Conservation (phyloP, 345 rosid genomes). For the Brassica rapa region DNA sequence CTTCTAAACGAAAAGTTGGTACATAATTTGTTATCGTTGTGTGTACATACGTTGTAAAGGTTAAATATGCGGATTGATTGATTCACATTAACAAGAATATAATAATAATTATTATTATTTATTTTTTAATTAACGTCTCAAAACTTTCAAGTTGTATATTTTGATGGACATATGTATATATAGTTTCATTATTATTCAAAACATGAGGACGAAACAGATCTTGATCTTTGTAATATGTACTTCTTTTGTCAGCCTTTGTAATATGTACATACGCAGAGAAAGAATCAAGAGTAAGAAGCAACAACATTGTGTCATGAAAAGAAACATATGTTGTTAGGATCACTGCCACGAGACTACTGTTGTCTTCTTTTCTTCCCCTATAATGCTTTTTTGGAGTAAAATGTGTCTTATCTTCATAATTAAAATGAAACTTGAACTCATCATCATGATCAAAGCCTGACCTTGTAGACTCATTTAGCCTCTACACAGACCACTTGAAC, state of each 20-base stretch:
- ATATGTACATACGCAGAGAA: background rate
- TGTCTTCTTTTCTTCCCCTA: background rate
- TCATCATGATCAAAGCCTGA: background rate
- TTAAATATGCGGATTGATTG: background rate
- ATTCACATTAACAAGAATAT: constrained; percentile 6
- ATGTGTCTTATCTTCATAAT: background rate
- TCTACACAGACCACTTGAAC: background rate
- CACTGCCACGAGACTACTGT: constrained; percentile 3
- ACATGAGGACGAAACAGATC: constrained; percentile 6
- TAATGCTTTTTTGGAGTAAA: background rate
- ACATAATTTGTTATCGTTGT: background rate
- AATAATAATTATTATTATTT: too few relatives aligned
- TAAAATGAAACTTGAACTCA: background rate
- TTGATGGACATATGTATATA: background rate
- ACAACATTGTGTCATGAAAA: background rate
- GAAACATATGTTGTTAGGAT: constrained; percentile 2
- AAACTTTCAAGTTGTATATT: background rate
- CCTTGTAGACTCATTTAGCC: background rate
- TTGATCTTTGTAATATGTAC: constrained; percentile 9
- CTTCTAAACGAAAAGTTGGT: background rate
- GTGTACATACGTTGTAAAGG: background rate
- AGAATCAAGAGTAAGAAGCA: constrained; percentile 2
- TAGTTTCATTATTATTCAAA: background rate
- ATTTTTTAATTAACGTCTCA: background rate
- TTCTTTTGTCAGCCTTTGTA: background rate